Conservation (phyloP, 192 early-diverging fungal species). For the Funneliformis geosporum region DNA sequence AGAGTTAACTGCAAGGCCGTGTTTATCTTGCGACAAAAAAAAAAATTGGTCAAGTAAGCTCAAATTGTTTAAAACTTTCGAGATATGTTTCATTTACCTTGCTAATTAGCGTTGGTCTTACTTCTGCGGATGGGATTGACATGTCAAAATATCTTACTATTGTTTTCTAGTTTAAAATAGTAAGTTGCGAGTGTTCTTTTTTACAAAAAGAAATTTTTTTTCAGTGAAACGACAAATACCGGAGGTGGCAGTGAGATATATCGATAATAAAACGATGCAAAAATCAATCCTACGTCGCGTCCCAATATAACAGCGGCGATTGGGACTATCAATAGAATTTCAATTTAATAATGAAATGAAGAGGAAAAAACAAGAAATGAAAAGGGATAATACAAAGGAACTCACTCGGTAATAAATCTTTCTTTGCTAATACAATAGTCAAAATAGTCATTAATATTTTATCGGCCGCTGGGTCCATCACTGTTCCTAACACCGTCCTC, state of each 20-base stretch:
- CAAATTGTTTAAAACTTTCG: background rate
- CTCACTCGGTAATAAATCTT: conserved; percentile 72
- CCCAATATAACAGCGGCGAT: conserved; percentile 84
- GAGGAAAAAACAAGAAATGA: background rate
- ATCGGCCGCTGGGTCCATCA: conserved; percentile 92
- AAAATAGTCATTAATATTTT: conserved; percentile 91
- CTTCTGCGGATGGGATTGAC: conserved; percentile 87
- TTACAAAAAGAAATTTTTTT: background rate
- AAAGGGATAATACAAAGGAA: conserved; percentile 6
- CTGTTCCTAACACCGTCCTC: conserved; percentile 83
- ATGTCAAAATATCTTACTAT: conserved; percentile 83
- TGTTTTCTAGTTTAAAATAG: conserved; percentile 64
- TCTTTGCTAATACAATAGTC: conserved; percentile 73
- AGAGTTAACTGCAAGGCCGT: conserved; percentile 84
- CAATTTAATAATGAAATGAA: conserved; percentile 20
- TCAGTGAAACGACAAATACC: conserved; percentile 41
- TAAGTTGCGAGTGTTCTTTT: conserved; percentile 15
- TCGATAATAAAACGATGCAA: conserved; percentile 79
- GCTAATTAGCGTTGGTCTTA: conserved; percentile 83
- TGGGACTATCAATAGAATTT: conserved; percentile 43
- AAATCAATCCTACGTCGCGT: conserved; percentile 78
- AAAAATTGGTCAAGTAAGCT: background rate
- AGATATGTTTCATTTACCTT: conserved; percentile 51
- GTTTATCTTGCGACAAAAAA: conserved; percentile 54
- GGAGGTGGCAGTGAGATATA: conserved; percentile 87